phyloP scores from a whole-genome alignment of 495 filamentous ascomycete genomes.

The Cercophora samala region DNA sequence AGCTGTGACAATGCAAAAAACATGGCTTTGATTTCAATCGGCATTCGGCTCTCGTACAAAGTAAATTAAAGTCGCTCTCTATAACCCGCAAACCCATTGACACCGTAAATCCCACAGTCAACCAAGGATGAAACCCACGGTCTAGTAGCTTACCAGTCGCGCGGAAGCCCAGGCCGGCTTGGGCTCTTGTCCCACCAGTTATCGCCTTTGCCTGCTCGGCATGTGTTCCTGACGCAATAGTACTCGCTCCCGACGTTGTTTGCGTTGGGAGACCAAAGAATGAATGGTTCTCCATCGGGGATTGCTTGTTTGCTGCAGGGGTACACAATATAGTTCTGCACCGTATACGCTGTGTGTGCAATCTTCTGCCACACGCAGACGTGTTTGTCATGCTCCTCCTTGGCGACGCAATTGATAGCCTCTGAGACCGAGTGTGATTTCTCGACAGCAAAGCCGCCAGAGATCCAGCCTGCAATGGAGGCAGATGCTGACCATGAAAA shows the following conservation, averaged over 20 bases:
- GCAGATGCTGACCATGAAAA: background rate
- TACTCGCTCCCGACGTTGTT: background rate
- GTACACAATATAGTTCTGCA: background rate
- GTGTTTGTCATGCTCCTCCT: background rate
- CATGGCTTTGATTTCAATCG: too few relatives aligned
- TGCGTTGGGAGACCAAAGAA: constrained; percentile 11
- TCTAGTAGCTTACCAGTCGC: background rate
- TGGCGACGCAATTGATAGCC: background rate
- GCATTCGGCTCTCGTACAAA: too few relatives aligned
- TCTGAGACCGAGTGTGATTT: background rate
- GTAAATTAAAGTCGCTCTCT: too few relatives aligned
- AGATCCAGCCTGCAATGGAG: constrained; percentile 5
- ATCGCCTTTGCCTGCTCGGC: background rate
- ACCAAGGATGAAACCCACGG: too few relatives aligned
- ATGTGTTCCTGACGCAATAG: constrained; percentile 8
- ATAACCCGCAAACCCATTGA: too few relatives aligned
- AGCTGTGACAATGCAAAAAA: too few relatives aligned
- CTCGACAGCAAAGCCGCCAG: constrained; percentile 14
- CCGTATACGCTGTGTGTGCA: background rate
- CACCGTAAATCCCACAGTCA: too few relatives aligned
- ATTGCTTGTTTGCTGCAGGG: background rate
- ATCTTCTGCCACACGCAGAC: background rate
- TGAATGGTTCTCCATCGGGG: background rate
- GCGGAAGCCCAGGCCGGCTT: background rate
- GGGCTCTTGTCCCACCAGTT: background rate